phyloP scores from a whole-genome alignment of 441 rosid genomes.

The Erysimum cheiri region DNA sequence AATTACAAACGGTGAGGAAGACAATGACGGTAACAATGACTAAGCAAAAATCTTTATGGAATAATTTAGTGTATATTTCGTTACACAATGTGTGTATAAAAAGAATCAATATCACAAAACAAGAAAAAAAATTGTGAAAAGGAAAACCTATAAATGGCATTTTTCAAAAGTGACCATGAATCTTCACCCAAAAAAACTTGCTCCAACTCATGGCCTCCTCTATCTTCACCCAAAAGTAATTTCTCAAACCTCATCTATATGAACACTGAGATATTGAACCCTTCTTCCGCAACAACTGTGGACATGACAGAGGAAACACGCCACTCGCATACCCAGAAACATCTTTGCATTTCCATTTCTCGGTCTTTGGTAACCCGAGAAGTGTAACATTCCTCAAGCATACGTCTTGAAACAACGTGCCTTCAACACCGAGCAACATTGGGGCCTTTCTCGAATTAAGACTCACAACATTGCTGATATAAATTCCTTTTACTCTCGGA shows the following conservation, averaged over 20 bases:
- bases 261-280: slow-evolving; percentile 49
- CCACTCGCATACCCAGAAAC: slow-evolving; percentile 65
- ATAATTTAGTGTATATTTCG: slow-evolving; percentile 25
- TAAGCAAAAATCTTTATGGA: slow-evolving; percentile 14
- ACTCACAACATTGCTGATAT: slow-evolving; percentile 63
- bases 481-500: slow-evolving; percentile 73
- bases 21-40: slow-evolving; percentile 26
- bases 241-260: slow-evolving; percentile 24
- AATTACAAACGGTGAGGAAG: slow-evolving; percentile 28
- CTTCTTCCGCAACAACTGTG: slow-evolving; percentile 59
- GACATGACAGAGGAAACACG: slow-evolving; percentile 70
- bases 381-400: slow-evolving; percentile 78
- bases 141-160: neutral
- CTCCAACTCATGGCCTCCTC: slow-evolving; percentile 36
- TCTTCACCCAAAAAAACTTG: slow-evolving; percentile 32
- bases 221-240: slow-evolving; percentile 1
- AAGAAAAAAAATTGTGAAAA: slow-evolving; percentile 9
- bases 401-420: slow-evolving; percentile 61
- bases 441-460: slow-evolving; percentile 82
- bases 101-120: slow-evolving; percentile 35
- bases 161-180: slow-evolving; percentile 32
- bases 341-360: slow-evolving; percentile 80
- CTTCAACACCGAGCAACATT: slow-evolving; percentile 67
- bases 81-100: slow-evolving; percentile 28
- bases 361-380: slow-evolving; percentile 52